Conservation (phyloP, 208 protist genomes). For the Acanthamoeba sp. region DNA sequence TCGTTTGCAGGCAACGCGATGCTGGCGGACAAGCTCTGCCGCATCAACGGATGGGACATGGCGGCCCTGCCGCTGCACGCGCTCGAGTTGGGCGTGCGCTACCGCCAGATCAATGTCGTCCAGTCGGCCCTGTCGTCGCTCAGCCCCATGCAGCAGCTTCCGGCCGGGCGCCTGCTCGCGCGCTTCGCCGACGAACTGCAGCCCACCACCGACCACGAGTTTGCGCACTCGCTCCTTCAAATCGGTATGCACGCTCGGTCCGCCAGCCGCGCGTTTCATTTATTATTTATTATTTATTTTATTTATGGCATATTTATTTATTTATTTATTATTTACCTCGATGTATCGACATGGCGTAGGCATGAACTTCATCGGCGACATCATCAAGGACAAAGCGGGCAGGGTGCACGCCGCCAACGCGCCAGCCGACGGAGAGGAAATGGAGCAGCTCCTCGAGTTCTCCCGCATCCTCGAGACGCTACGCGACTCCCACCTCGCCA, state of each 20-base stretch:
- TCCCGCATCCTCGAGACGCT: constrained; percentile 47
- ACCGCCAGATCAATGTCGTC: constrained; percentile 60
- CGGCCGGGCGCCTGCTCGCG: background rate
- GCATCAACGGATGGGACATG: constrained; percentile 60
- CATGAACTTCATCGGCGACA: constrained; percentile 36
- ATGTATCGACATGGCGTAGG: background rate
- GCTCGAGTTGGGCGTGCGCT: constrained; percentile 65
- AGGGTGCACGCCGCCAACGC: background rate
- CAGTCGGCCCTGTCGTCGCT: constrained; percentile 25
- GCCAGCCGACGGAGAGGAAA: background rate
- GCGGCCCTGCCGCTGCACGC: constrained; percentile 23
- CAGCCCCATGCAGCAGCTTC: background rate
- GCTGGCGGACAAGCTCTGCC: constrained; percentile 52
- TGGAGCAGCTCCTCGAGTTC: constrained; percentile 37
- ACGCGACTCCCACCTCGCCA: background rate
- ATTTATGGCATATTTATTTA: background rate
- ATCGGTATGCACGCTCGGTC: background rate
- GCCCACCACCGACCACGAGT: constrained; percentile 43
- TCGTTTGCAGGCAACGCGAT: background rate
- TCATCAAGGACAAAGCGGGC: constrained; percentile 66
- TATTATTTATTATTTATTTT: background rate
- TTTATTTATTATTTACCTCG: background rate
- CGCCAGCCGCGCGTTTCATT: no score
- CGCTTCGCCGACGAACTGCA: background rate
- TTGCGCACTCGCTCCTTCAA: constrained; percentile 33